Percentiles rank a stretch among this genome's conserved stretches.
Evolutionary conservation across 2,329 filamentous ascomycete genomes (phyloP).

Genomic region (Aquanectria penicillioides): DNA sequence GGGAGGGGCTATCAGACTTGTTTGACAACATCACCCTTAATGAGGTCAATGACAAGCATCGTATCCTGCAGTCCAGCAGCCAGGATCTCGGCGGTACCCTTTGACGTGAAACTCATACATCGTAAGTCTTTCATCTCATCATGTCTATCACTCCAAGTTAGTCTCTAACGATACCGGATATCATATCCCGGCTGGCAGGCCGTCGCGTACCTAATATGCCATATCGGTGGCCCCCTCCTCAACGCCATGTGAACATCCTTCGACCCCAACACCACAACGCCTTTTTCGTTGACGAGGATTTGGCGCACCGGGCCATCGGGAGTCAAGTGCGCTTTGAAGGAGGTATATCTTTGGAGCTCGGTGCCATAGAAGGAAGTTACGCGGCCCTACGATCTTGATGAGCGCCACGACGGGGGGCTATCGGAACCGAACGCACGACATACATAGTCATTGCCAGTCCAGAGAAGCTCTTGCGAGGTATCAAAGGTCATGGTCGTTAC

Average conservation of each 20-base stretch:
- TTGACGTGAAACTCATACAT: conserved; percentile 96
- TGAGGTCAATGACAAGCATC: conserved; percentile 81
- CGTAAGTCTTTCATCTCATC: conserved; percentile 85
- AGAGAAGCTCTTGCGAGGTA: conserved; percentile 86
- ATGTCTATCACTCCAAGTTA: conserved; percentile 59
- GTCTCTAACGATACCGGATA: background rate
- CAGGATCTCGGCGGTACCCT: conserved; percentile 83
- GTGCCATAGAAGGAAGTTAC: conserved; percentile 88
- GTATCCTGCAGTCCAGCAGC: conserved; percentile 86
- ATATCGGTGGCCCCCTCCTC: conserved; percentile 83
- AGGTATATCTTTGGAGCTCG: conserved; percentile 89
- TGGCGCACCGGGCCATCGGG: conserved; percentile 85
- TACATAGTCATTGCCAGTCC: conserved; percentile 92
- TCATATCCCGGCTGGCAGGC: too few relatives aligned
- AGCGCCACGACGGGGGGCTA: conserved; percentile 26
- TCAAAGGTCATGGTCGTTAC: conserved; percentile 90
- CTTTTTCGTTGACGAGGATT: conserved; percentile 89
- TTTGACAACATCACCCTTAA: conserved; percentile 77
- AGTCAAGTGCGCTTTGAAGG: conserved; percentile 80
- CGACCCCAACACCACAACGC: conserved; percentile 85
- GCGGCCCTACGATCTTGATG: conserved; percentile 70
- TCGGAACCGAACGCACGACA: conserved; percentile 42
- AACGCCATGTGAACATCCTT: conserved; percentile 90
- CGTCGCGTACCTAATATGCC: conserved; percentile 78
- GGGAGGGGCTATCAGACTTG: conserved; percentile 54